Percentiles rank a stretch among this genome's conserved stretches.
Conservation (phyloP, 208 protist genomes). For the Herpetomonas samuelpessoai region DNA sequence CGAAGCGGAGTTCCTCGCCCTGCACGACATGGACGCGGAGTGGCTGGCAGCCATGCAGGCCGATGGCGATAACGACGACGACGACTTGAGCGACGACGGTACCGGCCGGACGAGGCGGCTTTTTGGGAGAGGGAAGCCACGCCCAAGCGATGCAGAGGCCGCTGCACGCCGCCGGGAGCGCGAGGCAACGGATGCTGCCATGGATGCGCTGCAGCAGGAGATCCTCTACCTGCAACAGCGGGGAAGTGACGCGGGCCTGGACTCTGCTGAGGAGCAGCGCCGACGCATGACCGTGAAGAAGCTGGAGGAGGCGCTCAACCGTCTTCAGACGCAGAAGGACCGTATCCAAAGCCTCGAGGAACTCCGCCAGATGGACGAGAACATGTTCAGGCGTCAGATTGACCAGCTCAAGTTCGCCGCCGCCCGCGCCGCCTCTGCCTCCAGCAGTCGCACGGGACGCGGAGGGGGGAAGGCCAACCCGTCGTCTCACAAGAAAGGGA, state of each 20-base stretch:
- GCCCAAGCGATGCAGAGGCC: background rate
- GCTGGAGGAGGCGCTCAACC: constrained; percentile 40
- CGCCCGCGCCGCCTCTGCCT: background rate
- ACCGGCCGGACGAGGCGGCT: background rate
- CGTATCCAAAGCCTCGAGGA: constrained; percentile 62
- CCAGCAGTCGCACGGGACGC: background rate
- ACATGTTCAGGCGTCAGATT: constrained; percentile 15
- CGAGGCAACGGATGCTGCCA: constrained; percentile 31
- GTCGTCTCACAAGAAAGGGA: background rate
- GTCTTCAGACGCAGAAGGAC: constrained; percentile 35
- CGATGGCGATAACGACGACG: background rate
- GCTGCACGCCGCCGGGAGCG: constrained; percentile 35
- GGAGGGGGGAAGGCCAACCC: background rate
- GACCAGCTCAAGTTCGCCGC: background rate
- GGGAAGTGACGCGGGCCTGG: constrained; percentile 4
- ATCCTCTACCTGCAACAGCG: constrained; percentile 14
- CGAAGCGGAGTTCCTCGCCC: constrained; percentile 18
- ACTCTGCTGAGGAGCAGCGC: background rate
- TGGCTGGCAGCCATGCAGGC: constrained; percentile 5
- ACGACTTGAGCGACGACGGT: background rate
- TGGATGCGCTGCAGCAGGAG: constrained; percentile 32
- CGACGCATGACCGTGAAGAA: background rate
- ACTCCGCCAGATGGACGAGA: constrained; percentile 34
- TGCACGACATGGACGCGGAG: constrained; percentile 20
- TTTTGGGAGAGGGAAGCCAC: too few relatives aligned